Conservation (phyloP, 768 basidiomycete genomes). For the Nidula microcarpa region DNA sequence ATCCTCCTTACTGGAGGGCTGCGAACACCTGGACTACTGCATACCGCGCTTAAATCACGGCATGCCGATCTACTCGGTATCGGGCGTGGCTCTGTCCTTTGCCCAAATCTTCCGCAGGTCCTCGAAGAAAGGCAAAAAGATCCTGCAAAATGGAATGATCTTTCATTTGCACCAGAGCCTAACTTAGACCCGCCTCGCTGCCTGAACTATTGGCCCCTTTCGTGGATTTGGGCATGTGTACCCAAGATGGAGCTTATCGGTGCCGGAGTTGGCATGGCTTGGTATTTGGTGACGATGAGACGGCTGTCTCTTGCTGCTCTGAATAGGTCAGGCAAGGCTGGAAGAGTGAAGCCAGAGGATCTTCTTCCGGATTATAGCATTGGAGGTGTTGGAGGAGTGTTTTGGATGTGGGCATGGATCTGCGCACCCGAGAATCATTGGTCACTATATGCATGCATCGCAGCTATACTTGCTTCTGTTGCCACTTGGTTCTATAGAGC, state of each 20-base stretch:
- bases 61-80: slow-evolving; percentile 79
- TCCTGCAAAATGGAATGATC: slow-evolving; percentile 13
- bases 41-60: slow-evolving; percentile 42
- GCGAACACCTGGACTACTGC: slow-evolving; percentile 52
- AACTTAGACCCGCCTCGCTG: slow-evolving; percentile 13
- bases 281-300: slow-evolving; percentile 65
- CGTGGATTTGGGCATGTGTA: slow-evolving; percentile 25
- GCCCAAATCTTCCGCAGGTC: slow-evolving; percentile 54
- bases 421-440: too few relatives aligned
- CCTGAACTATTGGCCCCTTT: slow-evolving; percentile 13
- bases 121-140: slow-evolving; percentile 22
- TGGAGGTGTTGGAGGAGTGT: slow-evolving; percentile 30
- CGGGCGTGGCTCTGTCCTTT: slow-evolving; percentile 61
- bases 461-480: too few relatives aligned
- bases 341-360: slow-evolving; percentile 1
- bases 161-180: slow-evolving; percentile 38
- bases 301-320: slow-evolving; percentile 30
- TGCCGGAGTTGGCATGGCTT: slow-evolving; percentile 58
- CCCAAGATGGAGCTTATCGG: slow-evolving; percentile 60
- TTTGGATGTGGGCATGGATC: slow-evolving; percentile 48
- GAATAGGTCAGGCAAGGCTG: slow-evolving; percentile 3
- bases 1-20: slow-evolving; percentile 84
- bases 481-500: too few relatives aligned
- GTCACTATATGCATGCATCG: too few relatives aligned
- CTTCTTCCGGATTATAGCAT: slow-evolving; percentile 19